A percentile compares a stretch with the other conserved stretches of the same genome.
phyloP scores from a whole-genome alignment of 768 basidiomycete genomes.

The Sporobolomyces roseus region DNA sequence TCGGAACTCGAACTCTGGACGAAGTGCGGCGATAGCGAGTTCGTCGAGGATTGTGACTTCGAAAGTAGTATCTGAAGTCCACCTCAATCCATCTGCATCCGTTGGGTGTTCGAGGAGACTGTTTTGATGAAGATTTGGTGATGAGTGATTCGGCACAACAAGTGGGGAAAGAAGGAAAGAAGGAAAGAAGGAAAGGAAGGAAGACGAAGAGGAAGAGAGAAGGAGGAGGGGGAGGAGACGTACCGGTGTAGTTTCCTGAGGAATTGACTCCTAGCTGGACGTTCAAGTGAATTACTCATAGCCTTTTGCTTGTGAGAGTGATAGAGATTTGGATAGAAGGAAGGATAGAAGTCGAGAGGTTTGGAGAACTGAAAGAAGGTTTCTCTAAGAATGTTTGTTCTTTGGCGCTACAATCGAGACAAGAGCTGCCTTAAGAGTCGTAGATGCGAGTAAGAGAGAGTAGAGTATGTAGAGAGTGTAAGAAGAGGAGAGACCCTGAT shows the following conservation, averaged over 20 bases:
- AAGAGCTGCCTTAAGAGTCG: too few relatives aligned
- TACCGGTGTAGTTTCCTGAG: conserved; percentile 34
- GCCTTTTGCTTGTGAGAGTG: background rate
- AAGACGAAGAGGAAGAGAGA: too few relatives aligned
- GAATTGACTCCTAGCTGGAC: conserved; percentile 27
- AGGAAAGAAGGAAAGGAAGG: too few relatives aligned
- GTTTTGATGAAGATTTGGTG: background rate
- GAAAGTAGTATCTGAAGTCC: conserved; percentile 25
- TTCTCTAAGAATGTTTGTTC: too few relatives aligned
- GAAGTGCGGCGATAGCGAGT: conserved; percentile 28
- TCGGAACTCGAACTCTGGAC: conserved; percentile 31
- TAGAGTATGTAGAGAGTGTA: too few relatives aligned
- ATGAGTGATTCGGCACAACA: background rate
- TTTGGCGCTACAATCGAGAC: too few relatives aligned
- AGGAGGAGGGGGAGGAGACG: background rate
- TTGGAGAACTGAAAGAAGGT: too few relatives aligned
- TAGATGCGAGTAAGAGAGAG: too few relatives aligned
- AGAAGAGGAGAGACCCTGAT: too few relatives aligned
- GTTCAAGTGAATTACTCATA: background rate
- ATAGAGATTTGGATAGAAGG: too few relatives aligned
- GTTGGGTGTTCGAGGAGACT: conserved; percentile 32
- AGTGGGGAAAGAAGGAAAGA: background rate
- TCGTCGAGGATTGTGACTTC: conserved; percentile 26
- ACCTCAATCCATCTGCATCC: conserved; percentile 14
- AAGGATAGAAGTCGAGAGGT: too few relatives aligned